phyloP scores from a whole-genome alignment of 441 rosid species.

The Euphorbia corollata region DNA sequence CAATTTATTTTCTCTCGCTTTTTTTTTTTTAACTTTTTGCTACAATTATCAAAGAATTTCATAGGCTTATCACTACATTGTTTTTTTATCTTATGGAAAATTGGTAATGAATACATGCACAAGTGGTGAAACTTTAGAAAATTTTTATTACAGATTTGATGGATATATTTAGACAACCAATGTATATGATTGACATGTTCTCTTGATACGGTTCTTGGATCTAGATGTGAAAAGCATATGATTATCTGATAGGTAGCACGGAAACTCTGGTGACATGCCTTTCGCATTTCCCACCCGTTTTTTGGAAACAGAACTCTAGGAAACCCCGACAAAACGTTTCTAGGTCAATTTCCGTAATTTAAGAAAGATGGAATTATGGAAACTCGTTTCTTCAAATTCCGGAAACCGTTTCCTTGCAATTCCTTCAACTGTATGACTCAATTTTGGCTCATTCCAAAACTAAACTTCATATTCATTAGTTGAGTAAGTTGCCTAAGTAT shows the following conservation, averaged over 20 bases:
- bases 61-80: background rate
- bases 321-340: no score
- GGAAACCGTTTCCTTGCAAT: no score
- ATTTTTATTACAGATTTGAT: background rate
- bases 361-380: no score
- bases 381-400: no score
- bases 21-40: background rate
- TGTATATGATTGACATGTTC: background rate
- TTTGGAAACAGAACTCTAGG: no score
- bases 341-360: no score
- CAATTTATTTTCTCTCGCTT: background rate
- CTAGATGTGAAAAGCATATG: background rate
- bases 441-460: no score
- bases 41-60: background rate
- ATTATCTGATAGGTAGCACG: background rate
- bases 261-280: no score
- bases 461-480: no score
- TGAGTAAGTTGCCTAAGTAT: no score
- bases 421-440: no score
- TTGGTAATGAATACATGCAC: background rate
- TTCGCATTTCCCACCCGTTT: no score
- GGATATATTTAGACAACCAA: background rate
- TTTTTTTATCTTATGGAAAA: conserved; percentile 4
- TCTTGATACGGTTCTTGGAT: background rate
- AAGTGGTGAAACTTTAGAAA: background rate